These are phyloP conservation scores for Tagetes patula DNA, from an alignment of 129 eudicot species.

Conservation along the genomic window DNA sequence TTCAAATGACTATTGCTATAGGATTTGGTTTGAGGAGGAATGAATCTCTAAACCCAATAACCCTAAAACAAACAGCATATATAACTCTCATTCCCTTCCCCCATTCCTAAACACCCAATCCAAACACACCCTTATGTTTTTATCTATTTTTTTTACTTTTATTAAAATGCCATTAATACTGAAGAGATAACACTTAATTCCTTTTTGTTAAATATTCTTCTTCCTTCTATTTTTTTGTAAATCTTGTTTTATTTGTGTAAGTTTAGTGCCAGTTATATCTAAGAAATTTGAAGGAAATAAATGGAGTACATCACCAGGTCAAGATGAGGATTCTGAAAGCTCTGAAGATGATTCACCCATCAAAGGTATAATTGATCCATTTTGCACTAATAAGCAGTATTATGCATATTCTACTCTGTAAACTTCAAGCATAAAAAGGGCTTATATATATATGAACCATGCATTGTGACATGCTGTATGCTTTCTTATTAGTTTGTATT, in stretches of 20 bases:
- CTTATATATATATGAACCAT: not conserved
- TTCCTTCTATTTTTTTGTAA: not conserved
- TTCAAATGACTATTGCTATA: not conserved
- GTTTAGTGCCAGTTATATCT: constrained; percentile 25
- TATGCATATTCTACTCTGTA: constrained; percentile 3
- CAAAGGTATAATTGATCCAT: constrained; percentile 42
- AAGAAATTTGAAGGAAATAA: constrained; percentile 35
- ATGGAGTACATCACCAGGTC: constrained; percentile 45
- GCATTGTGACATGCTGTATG: constrained; percentile 16
- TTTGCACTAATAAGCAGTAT: constrained; percentile 16
- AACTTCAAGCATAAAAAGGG: not conserved
- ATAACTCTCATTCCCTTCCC: not conserved
- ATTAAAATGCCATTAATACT: constrained; percentile 12
- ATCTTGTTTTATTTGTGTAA: not conserved
- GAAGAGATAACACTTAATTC: constrained; percentile 3
- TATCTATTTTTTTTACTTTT: not conserved
- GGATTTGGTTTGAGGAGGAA: not conserved
- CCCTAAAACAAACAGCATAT: constrained; percentile 5
- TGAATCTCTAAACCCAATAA: not conserved
- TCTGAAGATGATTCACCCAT: constrained; percentile 48
- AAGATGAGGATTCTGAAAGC: constrained; percentile 55
- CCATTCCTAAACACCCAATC: constrained; percentile 8
- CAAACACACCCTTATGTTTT: constrained; percentile 12
- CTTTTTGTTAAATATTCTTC: constrained; percentile 7
- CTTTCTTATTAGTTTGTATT: constrained; percentile 10